These are phyloP conservation scores for Danielia reshetovae DNA, from an alignment of 805 yeast species.

Conservation along the genomic window DNA sequence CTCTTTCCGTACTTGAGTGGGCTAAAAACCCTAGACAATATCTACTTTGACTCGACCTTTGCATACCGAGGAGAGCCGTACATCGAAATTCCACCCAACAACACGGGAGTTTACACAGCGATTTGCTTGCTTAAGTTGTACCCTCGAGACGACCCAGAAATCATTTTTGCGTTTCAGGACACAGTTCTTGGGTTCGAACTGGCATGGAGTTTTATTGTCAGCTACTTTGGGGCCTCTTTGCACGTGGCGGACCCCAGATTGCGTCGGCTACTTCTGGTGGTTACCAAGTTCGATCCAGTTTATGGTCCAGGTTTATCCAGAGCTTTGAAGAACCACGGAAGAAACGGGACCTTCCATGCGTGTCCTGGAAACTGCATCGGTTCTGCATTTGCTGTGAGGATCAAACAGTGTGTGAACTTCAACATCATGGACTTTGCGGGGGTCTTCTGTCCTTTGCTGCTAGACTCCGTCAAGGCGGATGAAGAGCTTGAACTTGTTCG, in stretches of 20 bases:
- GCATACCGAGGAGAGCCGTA: slow-evolving; percentile 47
- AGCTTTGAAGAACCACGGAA: neutral
- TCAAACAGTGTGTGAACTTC: slow-evolving; percentile 37
- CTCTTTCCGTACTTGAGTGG: slow-evolving; percentile 41
- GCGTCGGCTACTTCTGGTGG: slow-evolving; percentile 2
- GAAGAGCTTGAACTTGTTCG: slow-evolving; percentile 13
- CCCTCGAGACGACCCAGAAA: slow-evolving; percentile 36
- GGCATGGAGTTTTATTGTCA: slow-evolving; percentile 39
- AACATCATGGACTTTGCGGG: slow-evolving; percentile 32
- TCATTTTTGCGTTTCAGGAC: slow-evolving; percentile 40
- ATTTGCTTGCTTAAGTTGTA: slow-evolving; percentile 35
- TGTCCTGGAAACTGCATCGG: neutral
- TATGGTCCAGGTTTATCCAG: slow-evolving; percentile 2
- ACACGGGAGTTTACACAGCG: slow-evolving; percentile 36
- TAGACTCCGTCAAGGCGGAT: slow-evolving; percentile 12
- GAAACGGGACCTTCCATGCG: neutral
- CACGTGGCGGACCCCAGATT: slow-evolving; percentile 4
- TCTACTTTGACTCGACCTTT: slow-evolving; percentile 56
- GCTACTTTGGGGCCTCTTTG: slow-evolving; percentile 17
- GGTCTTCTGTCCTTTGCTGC: slow-evolving; percentile 22
- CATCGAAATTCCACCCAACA: slow-evolving; percentile 40
- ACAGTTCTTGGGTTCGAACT: slow-evolving; percentile 50
- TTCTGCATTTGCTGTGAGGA: slow-evolving; percentile 16
- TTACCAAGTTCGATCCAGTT: slow-evolving; percentile 6
- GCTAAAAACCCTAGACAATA: slow-evolving; percentile 31